These are phyloP conservation scores for Calamus simplicifolius DNA, from an alignment of 176 grass and related monocot species.

Conservation along the genomic window DNA sequence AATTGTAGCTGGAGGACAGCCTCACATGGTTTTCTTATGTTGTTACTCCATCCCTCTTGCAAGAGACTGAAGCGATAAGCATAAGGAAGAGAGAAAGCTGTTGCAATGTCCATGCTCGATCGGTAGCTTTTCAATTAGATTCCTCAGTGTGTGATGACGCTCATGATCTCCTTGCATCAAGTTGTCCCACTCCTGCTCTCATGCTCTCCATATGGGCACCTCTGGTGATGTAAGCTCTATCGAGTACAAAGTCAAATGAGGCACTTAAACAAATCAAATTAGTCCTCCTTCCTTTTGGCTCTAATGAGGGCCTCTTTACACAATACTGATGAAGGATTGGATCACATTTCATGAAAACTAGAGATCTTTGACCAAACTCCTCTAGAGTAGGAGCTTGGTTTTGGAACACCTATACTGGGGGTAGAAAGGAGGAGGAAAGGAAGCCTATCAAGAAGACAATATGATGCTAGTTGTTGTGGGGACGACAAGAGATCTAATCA, in stretches of 20 bases:
- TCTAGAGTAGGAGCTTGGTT: no score
- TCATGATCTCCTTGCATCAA: conserved; percentile 32
- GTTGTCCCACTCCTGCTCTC: conserved; percentile 1
- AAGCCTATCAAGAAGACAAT: conserved; percentile 31
- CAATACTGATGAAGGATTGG: conserved; percentile 5
- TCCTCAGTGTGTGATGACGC: conserved; percentile 40
- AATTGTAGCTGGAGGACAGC: conserved; percentile 1
- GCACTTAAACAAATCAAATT: not conserved
- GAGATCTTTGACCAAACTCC: conserved; percentile 3
- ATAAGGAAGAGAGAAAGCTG: conserved; percentile 18
- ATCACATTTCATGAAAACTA: not conserved
- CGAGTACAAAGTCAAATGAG: not conserved
- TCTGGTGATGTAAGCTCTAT: conserved; percentile 4
- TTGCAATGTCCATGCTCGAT: conserved; percentile 37
- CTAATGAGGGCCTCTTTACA: not conserved
- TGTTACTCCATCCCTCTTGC: conserved; percentile 25
- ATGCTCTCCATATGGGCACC: not conserved
- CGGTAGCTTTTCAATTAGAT: conserved; percentile 49
- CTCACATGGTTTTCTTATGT: conserved; percentile 39
- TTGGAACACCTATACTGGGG: no score
- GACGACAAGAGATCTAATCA: conserved; percentile 51
- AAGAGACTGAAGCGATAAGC: conserved; percentile 39
- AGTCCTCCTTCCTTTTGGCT: not conserved
- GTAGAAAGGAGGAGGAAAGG: not conserved
- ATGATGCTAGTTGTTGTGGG: conserved; percentile 41